These are phyloP conservation scores for Hanseniaspora thailandica DNA, from an alignment of 805 yeast genomes.

Conservation along the genomic window DNA sequence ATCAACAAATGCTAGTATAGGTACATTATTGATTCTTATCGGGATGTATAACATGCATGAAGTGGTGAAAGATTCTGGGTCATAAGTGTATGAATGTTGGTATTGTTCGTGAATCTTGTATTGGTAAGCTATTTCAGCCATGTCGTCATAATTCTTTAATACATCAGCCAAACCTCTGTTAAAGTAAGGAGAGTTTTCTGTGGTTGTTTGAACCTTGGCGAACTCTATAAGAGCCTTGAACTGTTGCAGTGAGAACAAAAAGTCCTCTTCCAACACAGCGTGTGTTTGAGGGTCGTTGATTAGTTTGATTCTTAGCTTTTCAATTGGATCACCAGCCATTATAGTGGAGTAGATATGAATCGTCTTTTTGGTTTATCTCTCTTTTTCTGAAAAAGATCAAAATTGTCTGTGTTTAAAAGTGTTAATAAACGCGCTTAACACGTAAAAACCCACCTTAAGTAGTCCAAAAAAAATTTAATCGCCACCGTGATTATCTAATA, in stretches of 20 bases:
- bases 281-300: conserved; percentile 8
- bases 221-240: conserved; percentile 13
- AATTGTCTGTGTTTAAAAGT: too few species aligned
- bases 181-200: conserved; percentile 3
- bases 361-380: background rate
- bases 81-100: conserved; percentile 66
- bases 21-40: conserved; percentile 64
- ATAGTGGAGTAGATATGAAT: too few species aligned
- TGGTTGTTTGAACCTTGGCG: conserved; percentile 10
- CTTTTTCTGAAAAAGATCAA: too few species aligned
- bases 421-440: background rate
- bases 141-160: conserved; percentile 2
- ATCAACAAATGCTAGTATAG: conserved; percentile 87
- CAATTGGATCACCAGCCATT: conserved; percentile 14
- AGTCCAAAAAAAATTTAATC: too few species aligned
- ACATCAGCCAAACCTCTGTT: conserved; percentile 7
- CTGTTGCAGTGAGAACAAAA: background rate
- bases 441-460: background rate
- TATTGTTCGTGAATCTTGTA: conserved; percentile 70
- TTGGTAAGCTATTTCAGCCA: conserved; percentile 29
- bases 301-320: conserved; percentile 12
- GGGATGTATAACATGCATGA: conserved; percentile 77
- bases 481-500: background rate
- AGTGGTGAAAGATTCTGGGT: conserved; percentile 79
- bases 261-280: conserved; percentile 11